phyloP scores from a whole-genome alignment of 2,329 filamentous ascomycete genomes.

The Phoma sp. region DNA sequence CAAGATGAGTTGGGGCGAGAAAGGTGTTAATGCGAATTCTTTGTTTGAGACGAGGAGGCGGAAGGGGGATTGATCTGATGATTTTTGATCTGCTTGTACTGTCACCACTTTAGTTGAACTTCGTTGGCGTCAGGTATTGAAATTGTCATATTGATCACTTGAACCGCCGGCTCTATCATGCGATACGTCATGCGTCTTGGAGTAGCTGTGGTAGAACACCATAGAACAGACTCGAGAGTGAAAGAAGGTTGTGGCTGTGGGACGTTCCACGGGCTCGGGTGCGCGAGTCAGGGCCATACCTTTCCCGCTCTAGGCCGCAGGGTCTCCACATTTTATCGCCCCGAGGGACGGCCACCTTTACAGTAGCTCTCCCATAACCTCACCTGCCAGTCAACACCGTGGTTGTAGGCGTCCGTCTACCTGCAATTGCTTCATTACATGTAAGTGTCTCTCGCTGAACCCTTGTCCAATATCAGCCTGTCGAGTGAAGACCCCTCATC shows the following conservation, averaged over 20 bases:
- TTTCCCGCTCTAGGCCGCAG: constrained; percentile 6
- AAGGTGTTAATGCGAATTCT: neutral
- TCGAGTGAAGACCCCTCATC: no score
- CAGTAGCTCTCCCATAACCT: constrained; percentile 13
- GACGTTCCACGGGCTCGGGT: constrained; percentile 8
- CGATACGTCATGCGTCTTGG: no score
- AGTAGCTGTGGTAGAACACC: neutral
- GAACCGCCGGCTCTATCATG: no score
- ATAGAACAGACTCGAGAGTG: constrained; percentile 3
- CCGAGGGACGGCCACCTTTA: constrained; percentile 20
- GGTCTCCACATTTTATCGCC: constrained; percentile 6
- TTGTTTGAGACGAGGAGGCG: constrained; percentile 5
- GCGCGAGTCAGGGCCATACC: constrained; percentile 14
- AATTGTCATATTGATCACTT: no score
- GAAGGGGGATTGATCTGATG: neutral
- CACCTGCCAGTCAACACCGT: constrained; percentile 12
- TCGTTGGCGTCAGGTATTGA: no score
- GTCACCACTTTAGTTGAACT: no score
- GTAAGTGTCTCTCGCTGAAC: constrained; percentile 1
- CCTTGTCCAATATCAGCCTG: no score
- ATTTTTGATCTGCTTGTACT: no score
- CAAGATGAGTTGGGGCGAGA: neutral
- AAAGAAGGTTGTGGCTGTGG: constrained; percentile 6
- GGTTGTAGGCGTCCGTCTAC: constrained; percentile 8
- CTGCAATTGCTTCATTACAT: constrained; percentile 5